phyloP scores from a whole-genome alignment of 2,329 filamentous ascomycete genomes.

The Elsinoe australis region DNA sequence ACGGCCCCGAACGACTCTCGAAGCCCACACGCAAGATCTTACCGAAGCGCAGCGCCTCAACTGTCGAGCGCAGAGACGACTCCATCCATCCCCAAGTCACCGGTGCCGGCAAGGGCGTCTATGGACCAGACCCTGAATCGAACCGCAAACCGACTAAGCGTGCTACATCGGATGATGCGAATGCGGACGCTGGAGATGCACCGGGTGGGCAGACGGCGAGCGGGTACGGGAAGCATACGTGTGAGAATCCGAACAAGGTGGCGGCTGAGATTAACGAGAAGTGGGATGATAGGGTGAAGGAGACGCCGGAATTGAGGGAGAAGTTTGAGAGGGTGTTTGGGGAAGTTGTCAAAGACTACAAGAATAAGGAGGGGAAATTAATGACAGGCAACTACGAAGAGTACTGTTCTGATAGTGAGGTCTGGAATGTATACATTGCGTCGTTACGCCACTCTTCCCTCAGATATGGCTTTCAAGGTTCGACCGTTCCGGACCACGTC shows the following conservation, averaged over 20 bases:
- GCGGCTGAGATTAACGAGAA: not conserved
- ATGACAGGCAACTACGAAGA: too few species aligned
- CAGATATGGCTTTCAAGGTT: too few species aligned
- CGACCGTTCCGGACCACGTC: too few species aligned
- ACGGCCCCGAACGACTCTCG: too few species aligned
- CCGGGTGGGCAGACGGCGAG: not conserved
- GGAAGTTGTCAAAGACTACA: not conserved
- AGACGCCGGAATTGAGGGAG: conserved; percentile 3
- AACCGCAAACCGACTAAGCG: too few species aligned
- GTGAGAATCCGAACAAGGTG: not conserved
- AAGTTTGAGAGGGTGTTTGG: conserved; percentile 1
- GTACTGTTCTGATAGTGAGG: too few species aligned
- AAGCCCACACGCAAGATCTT: too few species aligned
- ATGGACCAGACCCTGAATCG: not conserved
- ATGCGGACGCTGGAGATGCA: not conserved
- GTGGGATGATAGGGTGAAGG: not conserved
- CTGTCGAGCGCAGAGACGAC: too few species aligned
- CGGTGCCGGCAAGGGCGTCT: not conserved
- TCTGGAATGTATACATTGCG: too few species aligned
- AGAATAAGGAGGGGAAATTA: too few species aligned
- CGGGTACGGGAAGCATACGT: not conserved
- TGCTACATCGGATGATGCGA: not conserved
- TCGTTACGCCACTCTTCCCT: too few species aligned
- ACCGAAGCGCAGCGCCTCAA: too few species aligned
- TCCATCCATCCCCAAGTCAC: not conserved